Base-by-base conservation (phyloP, 345 rosid genomes). In the Euclidium syriacum region DNA sequence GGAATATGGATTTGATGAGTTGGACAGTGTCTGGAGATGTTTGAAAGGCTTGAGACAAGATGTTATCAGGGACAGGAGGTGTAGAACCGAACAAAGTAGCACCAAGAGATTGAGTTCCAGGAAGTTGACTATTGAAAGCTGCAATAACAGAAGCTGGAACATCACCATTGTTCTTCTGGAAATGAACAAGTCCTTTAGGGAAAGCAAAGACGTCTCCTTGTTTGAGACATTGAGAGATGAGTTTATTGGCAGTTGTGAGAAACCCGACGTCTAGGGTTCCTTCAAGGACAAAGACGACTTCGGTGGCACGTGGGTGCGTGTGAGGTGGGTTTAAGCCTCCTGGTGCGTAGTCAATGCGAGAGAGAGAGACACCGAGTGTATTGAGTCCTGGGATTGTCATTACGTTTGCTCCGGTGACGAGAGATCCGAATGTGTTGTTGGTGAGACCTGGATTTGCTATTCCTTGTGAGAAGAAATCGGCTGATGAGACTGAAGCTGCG, bases 261-360 rank as follows among this genome's bases (percentile, higher is more conserved):
- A 85, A 85, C 11, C 91, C 91, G 4, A 83, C 91, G 5, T 73
- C 81, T 2, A 85, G 62, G 10, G 53, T 61, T 7, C 91, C 91
- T 62, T 83, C 78, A 23, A 85, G 84, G 36, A 83, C 80, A 34
- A 54, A 83, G 30, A 83, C 57, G 2, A 83, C 0, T 68, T 85
- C 91, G 4, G 86, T 68, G 58, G 85, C 91, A 0, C 91, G 76
- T 0, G 91, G 91, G 70, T 85, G 92, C 3, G 80, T 83, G 75
- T 85, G 91, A 12, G 91, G 91, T 10, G 91, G 91, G 80, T 85
- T 85, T n/a, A 82, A 60, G 11, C 88, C 91, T 0, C 79, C 81
- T 0, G 84, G 80, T 34, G 82, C 84, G 56, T 78, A 85, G 68
- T 85, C 91, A 18, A 85, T 80, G 43, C 91, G 91, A 29, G 83